Evolutionary conservation across 768 basidiomycete genomes (phyloP).

Genomic region (Mycena galericulata): DNA sequence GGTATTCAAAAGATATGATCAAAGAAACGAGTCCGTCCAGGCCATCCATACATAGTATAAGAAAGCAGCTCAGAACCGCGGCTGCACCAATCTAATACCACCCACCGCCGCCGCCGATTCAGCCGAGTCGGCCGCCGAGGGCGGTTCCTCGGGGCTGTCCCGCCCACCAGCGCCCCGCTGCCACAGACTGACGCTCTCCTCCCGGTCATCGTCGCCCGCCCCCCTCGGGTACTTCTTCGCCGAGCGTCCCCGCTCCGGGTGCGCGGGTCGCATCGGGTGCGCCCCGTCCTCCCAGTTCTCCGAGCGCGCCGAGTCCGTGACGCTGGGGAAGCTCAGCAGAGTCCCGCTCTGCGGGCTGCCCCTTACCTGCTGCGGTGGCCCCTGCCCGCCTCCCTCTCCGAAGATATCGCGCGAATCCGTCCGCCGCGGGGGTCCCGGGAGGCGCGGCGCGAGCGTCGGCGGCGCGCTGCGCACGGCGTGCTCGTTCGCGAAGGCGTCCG

Average conservation of each 20-base stretch:
- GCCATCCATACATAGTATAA: too few relatives aligned
- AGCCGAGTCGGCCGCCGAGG: slow-evolving; percentile 5
- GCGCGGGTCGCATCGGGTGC: slow-evolving; percentile 38
- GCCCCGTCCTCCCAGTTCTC: slow-evolving; percentile 56
- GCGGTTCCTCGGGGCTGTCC: slow-evolving; percentile 40
- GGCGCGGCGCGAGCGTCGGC: slow-evolving; percentile 54
- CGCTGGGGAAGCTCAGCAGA: slow-evolving; percentile 62
- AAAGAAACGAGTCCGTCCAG: not conserved
- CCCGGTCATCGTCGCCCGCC: slow-evolving; percentile 65
- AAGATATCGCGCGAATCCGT: slow-evolving; percentile 56
- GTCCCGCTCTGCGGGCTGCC: slow-evolving; percentile 46
- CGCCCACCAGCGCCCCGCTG: slow-evolving; percentile 39
- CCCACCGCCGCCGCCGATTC: slow-evolving; percentile 31
- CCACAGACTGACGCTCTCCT: slow-evolving; percentile 73
- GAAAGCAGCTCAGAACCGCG: slow-evolving; percentile 32
- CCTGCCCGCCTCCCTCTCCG: slow-evolving; percentile 34
- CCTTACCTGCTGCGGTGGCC: slow-evolving; percentile 33
- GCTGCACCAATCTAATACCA: slow-evolving; percentile 57
- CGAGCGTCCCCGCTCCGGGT: slow-evolving; percentile 46
- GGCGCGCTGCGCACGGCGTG: slow-evolving; percentile 60
- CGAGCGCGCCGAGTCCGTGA: slow-evolving; percentile 62
- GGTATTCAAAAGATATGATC: not conserved
- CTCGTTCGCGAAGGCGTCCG: slow-evolving; percentile 43
- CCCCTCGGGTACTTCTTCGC: slow-evolving; percentile 62
- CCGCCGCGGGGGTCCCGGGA: slow-evolving; percentile 41